Percentiles rank a stretch among this genome's conserved stretches.
These are phyloP conservation scores for Saccharomycopsis fibuligera DNA, from an alignment of 805 yeast genomes.

Conservation along the genomic window DNA sequence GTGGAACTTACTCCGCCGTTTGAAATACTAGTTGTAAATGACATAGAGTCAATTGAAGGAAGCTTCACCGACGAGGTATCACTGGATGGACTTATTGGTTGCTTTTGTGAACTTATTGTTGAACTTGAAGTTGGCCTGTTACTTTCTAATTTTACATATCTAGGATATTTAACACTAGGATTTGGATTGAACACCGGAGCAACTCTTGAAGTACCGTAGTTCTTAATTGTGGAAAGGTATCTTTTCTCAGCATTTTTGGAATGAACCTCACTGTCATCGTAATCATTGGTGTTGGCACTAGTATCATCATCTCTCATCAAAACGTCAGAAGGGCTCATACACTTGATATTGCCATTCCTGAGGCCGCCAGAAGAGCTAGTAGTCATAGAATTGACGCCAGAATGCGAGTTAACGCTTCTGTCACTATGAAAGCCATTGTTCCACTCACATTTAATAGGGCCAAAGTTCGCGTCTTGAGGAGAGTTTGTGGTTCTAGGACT, in stretches of 20 bases:
- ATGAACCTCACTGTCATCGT: neutral
- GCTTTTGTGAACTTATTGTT: neutral
- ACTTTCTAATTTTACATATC: conserved; percentile 11
- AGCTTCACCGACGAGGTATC: conserved; percentile 3
- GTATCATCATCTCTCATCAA: neutral
- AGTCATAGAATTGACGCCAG: neutral
- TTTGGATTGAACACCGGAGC: conserved; percentile 8
- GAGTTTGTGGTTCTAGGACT: neutral
- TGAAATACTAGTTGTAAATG: neutral
- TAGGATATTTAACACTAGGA: conserved; percentile 16
- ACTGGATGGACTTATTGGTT: neutral
- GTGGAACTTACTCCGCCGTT: too few relatives aligned
- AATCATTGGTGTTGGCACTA: neutral
- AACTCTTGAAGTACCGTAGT: neutral
- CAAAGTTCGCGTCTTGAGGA: conserved; percentile 2
- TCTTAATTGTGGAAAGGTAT: neutral
- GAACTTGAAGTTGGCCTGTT: neutral
- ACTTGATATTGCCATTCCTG: too few relatives aligned
- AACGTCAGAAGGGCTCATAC: neutral
- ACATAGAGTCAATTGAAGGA: conserved; percentile 10
- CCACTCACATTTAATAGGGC: conserved; percentile 12
- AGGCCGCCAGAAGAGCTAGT: neutral
- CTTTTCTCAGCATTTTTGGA: neutral
- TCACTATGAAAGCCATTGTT: neutral
- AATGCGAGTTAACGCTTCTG: neutral